Evolutionary conservation across 1,284 basidiomycete species (phyloP).

Genomic region (Earliella scabrosa): DNA sequence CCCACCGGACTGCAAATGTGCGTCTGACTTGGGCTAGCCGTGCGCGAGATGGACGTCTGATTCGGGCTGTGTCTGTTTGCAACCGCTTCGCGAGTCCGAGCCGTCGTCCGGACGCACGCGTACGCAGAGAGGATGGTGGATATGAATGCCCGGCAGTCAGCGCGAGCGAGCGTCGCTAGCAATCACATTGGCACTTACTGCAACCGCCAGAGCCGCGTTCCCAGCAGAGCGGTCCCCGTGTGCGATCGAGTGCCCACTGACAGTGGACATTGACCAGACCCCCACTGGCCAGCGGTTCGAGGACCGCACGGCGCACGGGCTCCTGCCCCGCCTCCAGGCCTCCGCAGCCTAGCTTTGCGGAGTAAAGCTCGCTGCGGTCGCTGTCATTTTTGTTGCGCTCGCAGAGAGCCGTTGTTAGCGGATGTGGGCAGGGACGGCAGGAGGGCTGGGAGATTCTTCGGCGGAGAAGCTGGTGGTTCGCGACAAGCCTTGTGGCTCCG

Average conservation of each 20-base stretch:
- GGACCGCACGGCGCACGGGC: background rate
- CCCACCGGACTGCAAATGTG: too few relatives aligned
- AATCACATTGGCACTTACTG: conserved; percentile 7
- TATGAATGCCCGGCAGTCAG: too few relatives aligned
- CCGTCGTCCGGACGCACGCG: background rate
- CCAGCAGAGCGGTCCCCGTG: conserved; percentile 5
- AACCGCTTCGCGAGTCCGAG: background rate
- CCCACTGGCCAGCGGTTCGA: background rate
- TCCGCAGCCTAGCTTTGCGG: background rate
- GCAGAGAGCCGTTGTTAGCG: background rate
- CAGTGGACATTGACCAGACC: background rate
- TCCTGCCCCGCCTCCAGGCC: background rate
- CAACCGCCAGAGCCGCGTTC: background rate
- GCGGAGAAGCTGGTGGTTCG: conserved; percentile 3
- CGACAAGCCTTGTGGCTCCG: conserved; percentile 3
- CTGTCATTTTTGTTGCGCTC: background rate
- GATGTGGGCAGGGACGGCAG: background rate
- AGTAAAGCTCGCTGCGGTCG: background rate
- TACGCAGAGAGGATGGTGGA: background rate
- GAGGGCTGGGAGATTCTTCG: conserved; percentile 2
- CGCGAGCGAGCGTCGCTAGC: background rate
- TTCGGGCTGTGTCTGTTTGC: too few relatives aligned
- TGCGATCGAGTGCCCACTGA: background rate
- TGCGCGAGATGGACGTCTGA: background rate
- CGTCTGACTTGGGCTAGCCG: too few relatives aligned